Conservation (phyloP, 1,139 yeast genomes). For the Diutina siamensis region DNA sequence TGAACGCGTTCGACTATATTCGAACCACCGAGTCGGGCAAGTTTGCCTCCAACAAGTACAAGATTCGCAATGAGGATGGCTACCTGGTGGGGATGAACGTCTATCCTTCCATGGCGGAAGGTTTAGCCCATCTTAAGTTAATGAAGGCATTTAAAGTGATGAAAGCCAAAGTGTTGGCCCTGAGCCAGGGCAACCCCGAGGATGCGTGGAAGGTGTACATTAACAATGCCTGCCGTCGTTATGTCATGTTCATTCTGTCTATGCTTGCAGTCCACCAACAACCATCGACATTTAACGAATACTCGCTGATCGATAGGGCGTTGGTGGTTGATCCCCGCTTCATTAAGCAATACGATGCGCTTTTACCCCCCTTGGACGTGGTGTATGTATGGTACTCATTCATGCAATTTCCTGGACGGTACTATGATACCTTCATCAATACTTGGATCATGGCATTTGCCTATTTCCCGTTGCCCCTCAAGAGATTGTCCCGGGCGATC, state of each 20-base stretch:
- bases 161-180: background rate
- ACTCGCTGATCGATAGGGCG: slow-evolving; percentile 1
- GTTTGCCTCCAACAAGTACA: slow-evolving; percentile 6
- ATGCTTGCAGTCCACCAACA: slow-evolving; percentile 6
- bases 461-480: slow-evolving; percentile 1
- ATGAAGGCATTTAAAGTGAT: slow-evolving; percentile 3
- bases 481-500: background rate
- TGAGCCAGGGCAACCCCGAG: background rate
- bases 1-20: slow-evolving; percentile 3
- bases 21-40: background rate
- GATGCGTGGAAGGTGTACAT: slow-evolving; percentile 1
- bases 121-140: background rate
- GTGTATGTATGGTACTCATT: slow-evolving; percentile 5
- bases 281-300: slow-evolving; percentile 3
- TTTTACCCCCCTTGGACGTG: slow-evolving; percentile 2
- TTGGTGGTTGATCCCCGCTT: slow-evolving; percentile 3
- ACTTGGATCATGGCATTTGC: slow-evolving; percentile 6
- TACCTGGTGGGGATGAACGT: slow-evolving; percentile 5
- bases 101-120: background rate
- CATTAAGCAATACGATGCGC: slow-evolving; percentile 4
- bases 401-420: slow-evolving; percentile 4
- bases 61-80: slow-evolving; percentile 3
- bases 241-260: background rate
- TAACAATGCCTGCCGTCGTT: slow-evolving; percentile 2
- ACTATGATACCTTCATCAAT: slow-evolving; percentile 4